Base-by-base conservation (phyloP, 2,329 filamentous ascomycete genomes). In the Curvularia lunata region DNA sequence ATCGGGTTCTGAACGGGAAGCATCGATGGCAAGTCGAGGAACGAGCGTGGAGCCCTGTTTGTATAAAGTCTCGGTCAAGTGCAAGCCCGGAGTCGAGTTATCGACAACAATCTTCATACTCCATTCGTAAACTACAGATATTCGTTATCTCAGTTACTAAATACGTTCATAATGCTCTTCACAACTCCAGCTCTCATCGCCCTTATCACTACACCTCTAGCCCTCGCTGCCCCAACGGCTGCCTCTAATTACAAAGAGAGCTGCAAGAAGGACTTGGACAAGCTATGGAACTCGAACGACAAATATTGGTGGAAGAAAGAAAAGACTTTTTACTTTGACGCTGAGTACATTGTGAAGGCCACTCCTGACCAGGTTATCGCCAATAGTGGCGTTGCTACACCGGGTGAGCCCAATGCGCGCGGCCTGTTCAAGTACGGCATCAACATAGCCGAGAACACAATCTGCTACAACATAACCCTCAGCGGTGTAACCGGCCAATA, bases 351-450 rank as follows among this genome's bases (percentile, higher is more conserved):
- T 40, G 72, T 85, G 56, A 69, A 77, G 42, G 83, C 83, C 16
- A 80, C 75, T 4, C 82, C 82, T 1, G 76, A 82, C 41, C 75
- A 85, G 63, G 82, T 85, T 56, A 79, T 84, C 62, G 76, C 81
- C 60, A 70, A 70, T 46, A 77, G 76, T 5, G 61, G 64, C 8
- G 77, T 74, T 51, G 62, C 69, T 4, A 69, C 75, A 1, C 78
- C 78, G 25, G 81, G 82, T 6, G 72, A 82, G 12, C 65, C 73
- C 38, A 80, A 81, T 32, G 78, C 81, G 38, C 71, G 73, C 34
- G 83, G 83, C 19, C 72, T 79, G 57, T 86, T 81, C 78, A 80
- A 81, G 65, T 83, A 81, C 64, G 83, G 82, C 60, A 80, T 86
- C 73, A 85, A 85, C 76, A 75, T 78, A 27, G 64, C 75, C 13